phyloP scores from a whole-genome alignment of 768 basidiomycete species.

The Leccinum uliginosum region DNA sequence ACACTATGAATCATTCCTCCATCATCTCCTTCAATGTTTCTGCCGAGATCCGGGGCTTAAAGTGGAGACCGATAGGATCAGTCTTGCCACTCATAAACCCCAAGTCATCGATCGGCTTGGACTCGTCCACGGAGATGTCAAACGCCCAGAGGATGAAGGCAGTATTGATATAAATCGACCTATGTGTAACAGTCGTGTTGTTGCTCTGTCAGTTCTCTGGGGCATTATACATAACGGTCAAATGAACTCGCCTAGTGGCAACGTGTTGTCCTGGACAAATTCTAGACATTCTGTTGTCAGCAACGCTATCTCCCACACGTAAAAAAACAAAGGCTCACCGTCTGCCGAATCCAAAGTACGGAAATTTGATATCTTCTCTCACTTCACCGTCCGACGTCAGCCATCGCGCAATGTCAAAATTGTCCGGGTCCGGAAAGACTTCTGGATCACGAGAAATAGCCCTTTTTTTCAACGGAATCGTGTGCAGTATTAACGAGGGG shows the following conservation, averaged over 20 bases:
- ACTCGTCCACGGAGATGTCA: constrained; percentile 41
- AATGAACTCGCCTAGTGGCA: constrained; percentile 32
- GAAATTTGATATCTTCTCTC: constrained; percentile 44
- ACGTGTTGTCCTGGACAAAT: constrained; percentile 62
- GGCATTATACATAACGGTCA: too few relatives aligned
- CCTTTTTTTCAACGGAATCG: constrained; percentile 11
- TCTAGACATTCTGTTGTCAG: constrained; percentile 23
- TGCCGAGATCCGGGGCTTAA: constrained; percentile 39
- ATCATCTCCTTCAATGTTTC: constrained; percentile 7
- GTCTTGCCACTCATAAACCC: constrained; percentile 39
- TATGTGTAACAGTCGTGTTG: constrained; percentile 11
- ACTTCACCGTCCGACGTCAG: constrained; percentile 21
- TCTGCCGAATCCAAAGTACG: constrained; percentile 50
- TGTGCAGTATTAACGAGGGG: background rate
- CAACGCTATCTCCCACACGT: background rate
- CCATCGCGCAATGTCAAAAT: constrained; percentile 35
- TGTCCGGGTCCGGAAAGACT: constrained; percentile 33
- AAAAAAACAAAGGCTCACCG: constrained; percentile 11
- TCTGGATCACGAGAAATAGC: constrained; percentile 36
- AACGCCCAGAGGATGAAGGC: constrained; percentile 62
- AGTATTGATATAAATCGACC: constrained; percentile 58
- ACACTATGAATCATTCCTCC: background rate
- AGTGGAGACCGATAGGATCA: constrained; percentile 50
- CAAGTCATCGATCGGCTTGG: constrained; percentile 49
- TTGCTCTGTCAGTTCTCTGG: background rate